Percentiles rank a stretch among this genome's conserved stretches.
Conservation (phyloP, 1,139 yeast genomes). For the Schwanniomyces etchellsii region DNA sequence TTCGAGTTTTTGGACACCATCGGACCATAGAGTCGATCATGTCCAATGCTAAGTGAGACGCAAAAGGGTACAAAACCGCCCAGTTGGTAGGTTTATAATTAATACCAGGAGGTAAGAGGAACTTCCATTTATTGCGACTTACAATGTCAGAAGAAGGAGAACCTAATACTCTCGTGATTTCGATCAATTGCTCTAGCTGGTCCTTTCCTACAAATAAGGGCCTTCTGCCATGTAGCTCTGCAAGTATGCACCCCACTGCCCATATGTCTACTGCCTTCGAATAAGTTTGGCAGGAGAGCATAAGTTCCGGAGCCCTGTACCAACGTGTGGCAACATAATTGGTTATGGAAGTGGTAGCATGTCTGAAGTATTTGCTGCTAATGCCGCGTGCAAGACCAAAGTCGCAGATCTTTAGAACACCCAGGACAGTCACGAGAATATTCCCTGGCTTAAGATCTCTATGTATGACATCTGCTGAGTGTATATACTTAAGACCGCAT, state of each 20-base stretch:
- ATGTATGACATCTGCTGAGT: conserved; percentile 80
- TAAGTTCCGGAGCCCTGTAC: conserved; percentile 92
- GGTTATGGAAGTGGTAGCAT: conserved; percentile 47
- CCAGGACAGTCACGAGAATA: conserved; percentile 66
- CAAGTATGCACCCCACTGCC: conserved; percentile 80
- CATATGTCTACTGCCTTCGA: conserved; percentile 66
- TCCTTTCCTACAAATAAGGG: conserved; percentile 71
- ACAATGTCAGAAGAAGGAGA: conserved; percentile 46
- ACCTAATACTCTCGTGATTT: conserved; percentile 60
- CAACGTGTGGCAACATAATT: conserved; percentile 92
- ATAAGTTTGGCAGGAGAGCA: conserved; percentile 53
- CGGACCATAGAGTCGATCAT: conserved; percentile 46
- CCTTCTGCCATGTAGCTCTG: conserved; percentile 64
- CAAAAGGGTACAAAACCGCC: conserved; percentile 53
- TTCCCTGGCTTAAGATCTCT: conserved; percentile 86
- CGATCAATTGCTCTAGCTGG: conserved; percentile 57
- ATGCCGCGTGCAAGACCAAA: conserved; percentile 86
- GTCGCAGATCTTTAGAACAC: conserved; percentile 74
- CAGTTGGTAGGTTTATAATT: conserved; percentile 38
- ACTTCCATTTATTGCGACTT: conserved; percentile 23
- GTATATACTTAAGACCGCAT: conserved; percentile 78
- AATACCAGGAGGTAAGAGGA: conserved; percentile 28
- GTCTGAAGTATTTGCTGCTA: conserved; percentile 36
- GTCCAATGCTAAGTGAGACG: conserved; percentile 41
- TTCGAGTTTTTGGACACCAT: conserved; percentile 54